phyloP scores from a whole-genome alignment of 371 early-diverging fungal genomes.

The Lichtheimia hyalospora region DNA sequence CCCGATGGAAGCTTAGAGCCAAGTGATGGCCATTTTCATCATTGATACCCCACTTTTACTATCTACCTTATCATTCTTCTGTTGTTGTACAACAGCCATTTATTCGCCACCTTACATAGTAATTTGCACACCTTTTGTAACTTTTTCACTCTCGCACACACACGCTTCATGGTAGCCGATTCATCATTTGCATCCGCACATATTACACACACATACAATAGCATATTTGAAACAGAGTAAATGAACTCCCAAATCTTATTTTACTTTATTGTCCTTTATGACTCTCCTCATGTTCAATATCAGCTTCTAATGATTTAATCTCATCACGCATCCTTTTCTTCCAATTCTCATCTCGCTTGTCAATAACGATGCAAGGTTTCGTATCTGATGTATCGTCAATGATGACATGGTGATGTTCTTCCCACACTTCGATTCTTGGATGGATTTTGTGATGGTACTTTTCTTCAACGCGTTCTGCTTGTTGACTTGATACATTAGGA shows the following conservation, averaged over 20 bases:
- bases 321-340: conserved; percentile 17
- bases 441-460: conserved; percentile 5
- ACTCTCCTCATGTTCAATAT: not conserved
- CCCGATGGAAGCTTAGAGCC: conserved; percentile 2
- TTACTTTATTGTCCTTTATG: not conserved
- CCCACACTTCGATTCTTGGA: conserved; percentile 45
- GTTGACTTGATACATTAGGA: not conserved
- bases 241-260: not conserved
- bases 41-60: not conserved
- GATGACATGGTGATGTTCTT: conserved; percentile 30
- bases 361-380: conserved; percentile 20
- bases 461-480: conserved; percentile 3
- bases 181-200: conserved; percentile 1
- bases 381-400: conserved; percentile 32
- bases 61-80: conserved; percentile 1
- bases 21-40: not conserved
- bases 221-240: not conserved
- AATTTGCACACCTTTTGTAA: not conserved
- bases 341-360: conserved; percentile 35
- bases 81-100: not conserved
- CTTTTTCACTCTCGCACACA: not conserved
- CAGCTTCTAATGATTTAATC: conserved; percentile 20
- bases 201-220: not conserved
- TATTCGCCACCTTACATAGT: not conserved
- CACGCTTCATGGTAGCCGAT: not conserved